Conservation (phyloP, 352 stramenopile species). For the Phytophthora pini region DNA sequence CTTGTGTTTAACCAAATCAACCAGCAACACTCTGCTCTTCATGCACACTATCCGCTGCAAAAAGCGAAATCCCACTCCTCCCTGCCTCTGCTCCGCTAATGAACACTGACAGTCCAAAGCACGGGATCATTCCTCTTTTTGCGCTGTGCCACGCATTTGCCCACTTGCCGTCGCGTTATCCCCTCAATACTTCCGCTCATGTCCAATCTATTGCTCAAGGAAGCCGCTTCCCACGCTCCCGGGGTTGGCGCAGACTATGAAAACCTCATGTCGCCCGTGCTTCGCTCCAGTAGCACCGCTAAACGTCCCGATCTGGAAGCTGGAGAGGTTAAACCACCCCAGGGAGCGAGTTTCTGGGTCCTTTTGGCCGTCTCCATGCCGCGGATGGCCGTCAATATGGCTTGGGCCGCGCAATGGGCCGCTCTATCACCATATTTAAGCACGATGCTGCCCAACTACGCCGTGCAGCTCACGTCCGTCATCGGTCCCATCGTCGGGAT, state of each 20-base stretch:
- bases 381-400: conserved; percentile 61
- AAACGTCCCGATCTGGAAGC: conserved; percentile 28
- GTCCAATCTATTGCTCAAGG: conserved; percentile 25
- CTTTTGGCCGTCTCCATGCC: conserved; percentile 54
- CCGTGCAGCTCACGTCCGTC: conserved; percentile 53
- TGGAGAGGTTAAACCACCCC: conserved; percentile 1
- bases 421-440: conserved; percentile 52
- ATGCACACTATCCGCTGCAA: not conserved
- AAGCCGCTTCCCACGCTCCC: conserved; percentile 2
- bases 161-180: too few species aligned
- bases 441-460: conserved; percentile 49
- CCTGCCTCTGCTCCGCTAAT: not conserved
- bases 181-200: not conserved
- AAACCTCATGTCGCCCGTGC: conserved; percentile 25
- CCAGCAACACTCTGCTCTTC: too few species aligned
- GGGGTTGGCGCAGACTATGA: conserved; percentile 17
- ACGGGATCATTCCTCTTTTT: conserved; percentile 16
- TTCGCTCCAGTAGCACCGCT: conserved; percentile 18
- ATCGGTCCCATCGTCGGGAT: conserved; percentile 53
- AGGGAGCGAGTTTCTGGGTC: conserved; percentile 36
- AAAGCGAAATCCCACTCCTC: not conserved
- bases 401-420: conserved; percentile 58
- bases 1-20: too few species aligned
- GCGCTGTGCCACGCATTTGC: conserved; percentile 9
- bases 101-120: not conserved